These are phyloP conservation scores for Hypomontagnella submonticulosa DNA, from an alignment of 495 filamentous ascomycete species.

Conservation along the genomic window DNA sequence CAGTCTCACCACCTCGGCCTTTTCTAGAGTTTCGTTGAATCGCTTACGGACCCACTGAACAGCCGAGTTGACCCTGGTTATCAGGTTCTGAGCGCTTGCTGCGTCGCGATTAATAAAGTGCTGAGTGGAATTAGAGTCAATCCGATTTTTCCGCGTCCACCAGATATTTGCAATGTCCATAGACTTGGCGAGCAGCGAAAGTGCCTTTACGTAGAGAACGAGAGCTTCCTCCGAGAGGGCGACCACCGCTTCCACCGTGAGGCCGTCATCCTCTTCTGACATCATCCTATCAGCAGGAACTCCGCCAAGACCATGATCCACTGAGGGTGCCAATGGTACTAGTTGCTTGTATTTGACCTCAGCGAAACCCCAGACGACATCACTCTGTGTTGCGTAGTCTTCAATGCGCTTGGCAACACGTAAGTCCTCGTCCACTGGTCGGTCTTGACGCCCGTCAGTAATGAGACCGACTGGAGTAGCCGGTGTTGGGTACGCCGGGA, in stretches of 20 bases:
- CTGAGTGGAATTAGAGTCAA: slow-evolving; percentile 66
- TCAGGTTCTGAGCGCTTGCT: slow-evolving; percentile 63
- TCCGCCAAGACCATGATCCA: slow-evolving; percentile 74
- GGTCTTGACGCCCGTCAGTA: slow-evolving; percentile 71
- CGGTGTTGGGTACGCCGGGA: slow-evolving; percentile 82
- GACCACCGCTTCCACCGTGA: slow-evolving; percentile 87
- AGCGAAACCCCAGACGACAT: slow-evolving; percentile 96
- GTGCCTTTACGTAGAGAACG: slow-evolving; percentile 93
- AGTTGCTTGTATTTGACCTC: slow-evolving; percentile 99
- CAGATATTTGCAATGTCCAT: slow-evolving; percentile 95
- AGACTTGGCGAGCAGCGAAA: slow-evolving; percentile 87
- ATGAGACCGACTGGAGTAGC: slow-evolving; percentile 65
- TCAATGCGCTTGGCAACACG: slow-evolving; percentile 83
- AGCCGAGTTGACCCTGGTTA: slow-evolving; percentile 84
- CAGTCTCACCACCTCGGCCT: slow-evolving; percentile 88
- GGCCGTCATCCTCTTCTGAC: slow-evolving; percentile 68
- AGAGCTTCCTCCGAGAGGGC: slow-evolving; percentile 92
- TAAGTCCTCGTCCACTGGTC: slow-evolving; percentile 80
- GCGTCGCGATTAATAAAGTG: slow-evolving; percentile 57
- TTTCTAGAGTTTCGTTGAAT: slow-evolving; percentile 96
- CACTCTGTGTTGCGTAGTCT: slow-evolving; percentile 88
- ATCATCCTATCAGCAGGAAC: slow-evolving; percentile 58
- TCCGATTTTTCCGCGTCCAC: slow-evolving; percentile 83
- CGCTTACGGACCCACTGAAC: slow-evolving; percentile 94
- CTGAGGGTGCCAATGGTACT: slow-evolving; percentile 83